Evolutionary conservation across 306 rosid species (phyloP).

Genomic region (Oxytropis ochrocephala): DNA sequence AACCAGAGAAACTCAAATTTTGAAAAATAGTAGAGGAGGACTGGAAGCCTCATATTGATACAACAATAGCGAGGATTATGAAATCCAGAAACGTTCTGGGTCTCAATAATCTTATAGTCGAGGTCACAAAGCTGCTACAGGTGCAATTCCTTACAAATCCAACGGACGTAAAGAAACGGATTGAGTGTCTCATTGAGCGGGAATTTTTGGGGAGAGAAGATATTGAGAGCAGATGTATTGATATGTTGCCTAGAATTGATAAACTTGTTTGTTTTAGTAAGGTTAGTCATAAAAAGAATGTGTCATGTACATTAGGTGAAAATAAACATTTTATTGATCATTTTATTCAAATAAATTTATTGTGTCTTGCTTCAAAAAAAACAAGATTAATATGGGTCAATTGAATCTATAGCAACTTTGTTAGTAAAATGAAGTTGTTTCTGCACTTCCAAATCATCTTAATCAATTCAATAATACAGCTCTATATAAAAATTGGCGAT

Average conservation of each 20-base stretch:
- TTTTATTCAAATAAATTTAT: no score
- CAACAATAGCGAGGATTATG: constrained; percentile 81
- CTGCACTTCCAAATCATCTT: no score
- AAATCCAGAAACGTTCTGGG: constrained; percentile 67
- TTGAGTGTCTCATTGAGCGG: constrained; percentile 78
- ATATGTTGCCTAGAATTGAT: constrained; percentile 52
- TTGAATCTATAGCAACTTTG: no score
- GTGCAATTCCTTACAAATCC: constrained; percentile 70
- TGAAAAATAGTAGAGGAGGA: constrained; percentile 83
- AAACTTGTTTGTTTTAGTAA: constrained; percentile 3
- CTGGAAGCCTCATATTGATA: constrained; percentile 81
- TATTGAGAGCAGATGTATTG: constrained; percentile 52
- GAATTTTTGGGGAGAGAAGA: constrained; percentile 79
- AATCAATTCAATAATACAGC: no score
- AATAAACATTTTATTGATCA: no score
- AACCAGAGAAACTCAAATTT: constrained; percentile 77
- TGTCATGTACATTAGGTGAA: no score
- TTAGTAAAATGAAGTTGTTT: no score
- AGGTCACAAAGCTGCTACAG: constrained; percentile 79
- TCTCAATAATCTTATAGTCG: constrained; percentile 70
- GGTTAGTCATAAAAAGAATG: no score
- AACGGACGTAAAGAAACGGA: constrained; percentile 69
- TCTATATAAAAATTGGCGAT: no score
- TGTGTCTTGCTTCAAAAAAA: no score
- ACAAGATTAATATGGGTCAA: no score